Conservation (phyloP, 2,329 filamentous ascomycete species). For the Thielaviopsis euricoi region DNA sequence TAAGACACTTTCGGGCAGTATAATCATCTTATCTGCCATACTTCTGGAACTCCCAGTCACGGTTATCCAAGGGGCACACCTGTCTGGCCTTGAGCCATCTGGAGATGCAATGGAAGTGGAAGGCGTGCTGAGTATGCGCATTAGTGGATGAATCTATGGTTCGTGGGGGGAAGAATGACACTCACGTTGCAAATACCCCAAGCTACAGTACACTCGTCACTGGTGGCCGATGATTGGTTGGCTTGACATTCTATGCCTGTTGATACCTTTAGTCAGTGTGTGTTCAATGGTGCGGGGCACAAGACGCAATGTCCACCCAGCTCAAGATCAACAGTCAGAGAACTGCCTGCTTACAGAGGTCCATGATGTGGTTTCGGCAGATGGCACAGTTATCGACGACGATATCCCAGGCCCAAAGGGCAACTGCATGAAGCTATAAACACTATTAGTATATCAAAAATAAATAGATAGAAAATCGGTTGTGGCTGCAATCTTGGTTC, state of each 20-base stretch:
- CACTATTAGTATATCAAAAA: not conserved
- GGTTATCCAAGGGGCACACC: slow-evolving; percentile 91
- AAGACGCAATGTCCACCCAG: not conserved
- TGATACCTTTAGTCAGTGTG: not conserved
- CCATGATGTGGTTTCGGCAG: slow-evolving; percentile 99
- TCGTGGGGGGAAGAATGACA: not conserved
- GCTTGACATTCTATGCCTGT: slow-evolving; percentile 93
- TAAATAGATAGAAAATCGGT: too few species aligned
- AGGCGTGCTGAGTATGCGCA: slow-evolving; percentile 56
- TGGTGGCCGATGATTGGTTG: slow-evolving; percentile 93
- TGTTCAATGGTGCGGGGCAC: not conserved
- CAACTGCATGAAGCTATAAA: slow-evolving; percentile 50
- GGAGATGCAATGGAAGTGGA: slow-evolving; percentile 99
- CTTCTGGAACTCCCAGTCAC: slow-evolving; percentile 99
- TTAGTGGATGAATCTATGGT: slow-evolving; percentile 19
- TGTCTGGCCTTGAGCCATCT: slow-evolving; percentile 98
- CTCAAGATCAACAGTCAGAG: not conserved
- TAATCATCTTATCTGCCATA: slow-evolving; percentile 57
- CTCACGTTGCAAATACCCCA: slow-evolving; percentile 98
- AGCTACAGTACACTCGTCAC: slow-evolving; percentile 94
- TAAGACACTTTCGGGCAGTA: not conserved
- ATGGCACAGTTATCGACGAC: slow-evolving; percentile 99
- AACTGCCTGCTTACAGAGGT: slow-evolving; percentile 53
- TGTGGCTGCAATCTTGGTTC: not conserved
- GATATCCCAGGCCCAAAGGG: slow-evolving; percentile 98